Evolutionary conservation across 192 early-diverging fungal species (phyloP), one percentile per base, ranked within the genome.

Genomic region (Umbelopsis sp.): DNA sequence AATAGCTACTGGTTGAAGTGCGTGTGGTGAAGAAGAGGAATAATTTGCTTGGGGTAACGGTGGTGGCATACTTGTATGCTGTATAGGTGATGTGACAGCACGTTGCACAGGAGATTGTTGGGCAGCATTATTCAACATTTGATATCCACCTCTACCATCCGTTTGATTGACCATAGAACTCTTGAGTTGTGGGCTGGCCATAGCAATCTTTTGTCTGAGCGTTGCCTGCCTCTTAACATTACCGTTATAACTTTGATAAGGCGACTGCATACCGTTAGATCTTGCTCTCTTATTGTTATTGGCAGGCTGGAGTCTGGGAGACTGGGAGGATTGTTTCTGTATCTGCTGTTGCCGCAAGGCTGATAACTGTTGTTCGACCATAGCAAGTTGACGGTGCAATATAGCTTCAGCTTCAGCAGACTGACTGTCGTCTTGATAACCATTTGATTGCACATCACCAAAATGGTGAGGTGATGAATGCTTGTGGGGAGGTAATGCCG

Each of bases 401-500:
- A 70, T 45, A 21, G 69, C 62, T 12, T 68, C 65, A 47, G 17
- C 50, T 45, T 68, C 65, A 47, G 17, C 50, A 34, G 32, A 31
- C 12, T 72, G 56, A 0, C 56, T 12, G 9, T 50, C 43, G 2
- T 32, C 26, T 9, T 45, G 65, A 25, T 21, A 8, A 1, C 25
- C 24, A 20, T 10, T 62, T 12, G 56, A 34, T 32, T 20, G 11
- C 14, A 20, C 5, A 34, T 62, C 56, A 34, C 56, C 56, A 32
- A 34, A 34, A 16, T n/a, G 22, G 38, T 70, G 68, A 53, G 68
- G 29, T 44, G 52, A 31, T 71, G 52, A 52, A n/a, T n/a, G n/a
- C 14, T 68, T 41, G 16, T 74, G 74, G 11, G 87, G 85, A 17
- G 75, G 76, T 29, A 90, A 56, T 2, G 88, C 91, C 17, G 91